Base-by-base conservation (phyloP, 2,329 filamentous ascomycete species). In the Cercospora nicotianae region DNA sequence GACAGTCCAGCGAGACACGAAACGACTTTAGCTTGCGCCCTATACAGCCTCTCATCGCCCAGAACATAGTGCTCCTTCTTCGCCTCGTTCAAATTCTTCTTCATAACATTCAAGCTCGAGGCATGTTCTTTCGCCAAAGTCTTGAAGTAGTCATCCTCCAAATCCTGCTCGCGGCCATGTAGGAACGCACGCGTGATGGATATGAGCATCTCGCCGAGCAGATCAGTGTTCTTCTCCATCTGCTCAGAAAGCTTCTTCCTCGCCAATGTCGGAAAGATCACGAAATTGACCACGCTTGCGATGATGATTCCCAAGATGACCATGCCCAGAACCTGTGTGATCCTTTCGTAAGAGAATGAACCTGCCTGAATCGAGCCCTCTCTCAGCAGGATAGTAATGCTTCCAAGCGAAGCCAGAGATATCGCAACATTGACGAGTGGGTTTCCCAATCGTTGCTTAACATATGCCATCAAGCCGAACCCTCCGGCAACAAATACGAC, bases 361-460 rank as follows among this genome's bases (percentile, higher is more conserved):
- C 91, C 92, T 36, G 87, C 89, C 74, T 96, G 92, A 0, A 97
- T 89, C 2, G 93, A 89, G 61, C 93, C 93, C 79, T 97, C 94
- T 80, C 96, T 96, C 10, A 94, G 97, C 69, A 97, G 83, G 57
- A 96, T 88, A 2, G 91, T 94, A 76, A 97, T 96, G 70, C 95
- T 91, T 60, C 92, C 92, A 67, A 98, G 89, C 36, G 92, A 94
- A 6, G 94, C 89, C 72, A 97, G 83, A 33, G 93, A 97, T 73
- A 91, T 93, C 59, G 91, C 92, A 12, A 81, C 79, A 61, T 81
- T 81, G 63, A 81, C 79, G n/a, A 80, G 72, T 2, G 79, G 78
- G 65, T 80, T 77, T 3, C 77, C 78, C 7, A 80, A 70, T 39
- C 72, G 73, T 66, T 80, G 77, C 67, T 81, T 81, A 55, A 76